phyloP scores from a whole-genome alignment of 2,329 filamentous ascomycete species.

The Penicillium expansum region DNA sequence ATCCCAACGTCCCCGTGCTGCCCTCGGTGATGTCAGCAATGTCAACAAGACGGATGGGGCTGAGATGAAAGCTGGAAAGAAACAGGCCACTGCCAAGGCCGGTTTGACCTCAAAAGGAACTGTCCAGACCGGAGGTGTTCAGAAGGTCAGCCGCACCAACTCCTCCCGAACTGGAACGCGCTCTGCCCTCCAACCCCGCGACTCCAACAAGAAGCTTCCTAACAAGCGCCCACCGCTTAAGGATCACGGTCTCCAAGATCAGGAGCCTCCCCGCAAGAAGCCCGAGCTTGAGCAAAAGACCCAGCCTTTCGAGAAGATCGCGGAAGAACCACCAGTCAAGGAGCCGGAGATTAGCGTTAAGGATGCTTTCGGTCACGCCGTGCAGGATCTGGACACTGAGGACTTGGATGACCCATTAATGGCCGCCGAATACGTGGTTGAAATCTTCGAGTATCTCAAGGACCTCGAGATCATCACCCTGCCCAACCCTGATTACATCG shows the following conservation, averaged over 20 bases:
- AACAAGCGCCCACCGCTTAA: constrained; percentile 62
- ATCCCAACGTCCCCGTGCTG: constrained; percentile 70
- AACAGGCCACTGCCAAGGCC: constrained; percentile 60
- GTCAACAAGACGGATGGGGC: constrained; percentile 70
- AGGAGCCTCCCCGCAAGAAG: constrained; percentile 69
- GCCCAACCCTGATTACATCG: constrained; percentile 93
- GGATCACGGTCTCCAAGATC: constrained; percentile 54
- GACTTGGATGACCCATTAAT: constrained; percentile 92
- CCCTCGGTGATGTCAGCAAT: constrained; percentile 93
- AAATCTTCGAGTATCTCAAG: constrained; percentile 94
- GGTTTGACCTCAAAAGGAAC: constrained; percentile 75
- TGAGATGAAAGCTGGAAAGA: constrained; percentile 65
- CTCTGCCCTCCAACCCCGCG: constrained; percentile 61
- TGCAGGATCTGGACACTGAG: constrained; percentile 72
- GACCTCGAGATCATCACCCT: constrained; percentile 77
- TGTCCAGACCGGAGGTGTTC: constrained; percentile 73
- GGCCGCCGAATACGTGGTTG: constrained; percentile 94
- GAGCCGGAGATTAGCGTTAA: constrained; percentile 36
- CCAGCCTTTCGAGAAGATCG: background rate
- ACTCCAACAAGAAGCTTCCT: constrained; percentile 60
- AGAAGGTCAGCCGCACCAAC: constrained; percentile 64
- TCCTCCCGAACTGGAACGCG: constrained; percentile 54
- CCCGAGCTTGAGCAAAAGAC: constrained; percentile 53
- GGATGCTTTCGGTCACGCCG: constrained; percentile 33
- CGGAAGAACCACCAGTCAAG: constrained; percentile 15